Percentiles rank a stretch among this genome's conserved stretches.
Evolutionary conservation across 257 asterid genomes (phyloP).

Genomic region (Thymus quinquecostatus): DNA sequence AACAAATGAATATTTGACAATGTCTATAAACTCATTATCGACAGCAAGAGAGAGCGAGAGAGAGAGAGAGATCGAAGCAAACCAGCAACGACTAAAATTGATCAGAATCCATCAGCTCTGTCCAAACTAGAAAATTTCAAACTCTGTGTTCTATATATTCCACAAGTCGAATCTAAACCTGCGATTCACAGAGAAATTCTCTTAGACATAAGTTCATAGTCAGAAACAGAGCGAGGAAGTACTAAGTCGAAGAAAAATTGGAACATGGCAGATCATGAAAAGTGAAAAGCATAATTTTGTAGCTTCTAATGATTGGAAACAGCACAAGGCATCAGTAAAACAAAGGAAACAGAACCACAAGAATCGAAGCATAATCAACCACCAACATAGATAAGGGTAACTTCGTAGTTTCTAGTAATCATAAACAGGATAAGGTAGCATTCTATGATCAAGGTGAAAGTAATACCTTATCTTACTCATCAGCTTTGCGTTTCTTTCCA

Average conservation of each 20-base stretch:
- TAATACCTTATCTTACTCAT: slow-evolving; percentile 58
- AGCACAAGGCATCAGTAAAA: not conserved
- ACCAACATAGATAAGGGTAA: not conserved
- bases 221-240: not conserved
- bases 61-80: slow-evolving; percentile 31
- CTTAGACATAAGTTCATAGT: not conserved
- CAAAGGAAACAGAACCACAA: too few species aligned
- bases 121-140: slow-evolving; percentile 23
- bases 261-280: not conserved
- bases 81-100: slow-evolving; percentile 23
- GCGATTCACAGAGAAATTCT: slow-evolving; percentile 33
- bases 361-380: not conserved
- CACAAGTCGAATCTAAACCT: slow-evolving; percentile 47
- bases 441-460: slow-evolving; percentile 22
- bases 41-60: slow-evolving; percentile 26
- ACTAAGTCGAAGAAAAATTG: not conserved
- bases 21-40: slow-evolving; percentile 34
- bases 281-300: not conserved
- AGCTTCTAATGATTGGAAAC: not conserved
- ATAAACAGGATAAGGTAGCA: not conserved
- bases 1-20: slow-evolving; percentile 35
- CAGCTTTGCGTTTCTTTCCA: slow-evolving; percentile 81
- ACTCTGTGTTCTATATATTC: slow-evolving; percentile 33
- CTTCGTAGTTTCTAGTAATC: not conserved
- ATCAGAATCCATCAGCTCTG: slow-evolving; percentile 26